Percentiles rank a stretch among this genome's conserved stretches.
These are phyloP conservation scores for Millerozyma miso DNA, from an alignment of 805 yeast species.

Conservation along the genomic window DNA sequence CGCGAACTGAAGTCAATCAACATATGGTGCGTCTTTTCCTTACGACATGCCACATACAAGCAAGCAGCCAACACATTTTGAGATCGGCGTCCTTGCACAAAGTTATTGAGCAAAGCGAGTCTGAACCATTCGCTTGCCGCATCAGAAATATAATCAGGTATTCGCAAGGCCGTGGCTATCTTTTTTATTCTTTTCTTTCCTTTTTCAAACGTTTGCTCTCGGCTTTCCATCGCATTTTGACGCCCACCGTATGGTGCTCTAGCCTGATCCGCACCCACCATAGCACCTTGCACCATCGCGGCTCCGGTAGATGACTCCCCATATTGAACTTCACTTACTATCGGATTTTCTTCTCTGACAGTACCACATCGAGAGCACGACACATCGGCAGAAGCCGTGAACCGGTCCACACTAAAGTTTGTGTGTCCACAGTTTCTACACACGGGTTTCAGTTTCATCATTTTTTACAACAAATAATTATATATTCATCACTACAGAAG, in stretches of 20 bases:
- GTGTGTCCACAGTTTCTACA: slow-evolving; percentile 25
- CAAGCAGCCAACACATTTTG: slow-evolving; percentile 96
- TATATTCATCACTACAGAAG: background rate
- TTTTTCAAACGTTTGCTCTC: slow-evolving; percentile 84
- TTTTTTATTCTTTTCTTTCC: slow-evolving; percentile 76
- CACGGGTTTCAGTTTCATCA: background rate
- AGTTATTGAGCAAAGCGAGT: slow-evolving; percentile 78
- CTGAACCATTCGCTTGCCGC: slow-evolving; percentile 88
- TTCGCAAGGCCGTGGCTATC: slow-evolving; percentile 71
- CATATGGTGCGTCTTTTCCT: slow-evolving; percentile 89
- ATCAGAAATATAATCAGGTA: slow-evolving; percentile 81
- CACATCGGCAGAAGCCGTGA: slow-evolving; percentile 57
- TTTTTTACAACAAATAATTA: background rate
- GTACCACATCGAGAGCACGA: slow-evolving; percentile 82
- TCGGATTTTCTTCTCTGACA: slow-evolving; percentile 87
- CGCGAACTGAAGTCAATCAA: slow-evolving; percentile 90
- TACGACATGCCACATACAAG: slow-evolving; percentile 89
- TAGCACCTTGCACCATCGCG: slow-evolving; percentile 92
- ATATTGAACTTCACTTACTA: slow-evolving; percentile 92
- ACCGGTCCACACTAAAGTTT: slow-evolving; percentile 18
- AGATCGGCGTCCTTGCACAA: slow-evolving; percentile 95
- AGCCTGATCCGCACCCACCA: slow-evolving; percentile 82
- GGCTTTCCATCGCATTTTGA: slow-evolving; percentile 72
- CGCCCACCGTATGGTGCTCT: slow-evolving; percentile 67
- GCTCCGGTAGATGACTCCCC: slow-evolving; percentile 93